phyloP scores from a whole-genome alignment of 768 basidiomycete genomes.

The Mycena capillaripes region DNA sequence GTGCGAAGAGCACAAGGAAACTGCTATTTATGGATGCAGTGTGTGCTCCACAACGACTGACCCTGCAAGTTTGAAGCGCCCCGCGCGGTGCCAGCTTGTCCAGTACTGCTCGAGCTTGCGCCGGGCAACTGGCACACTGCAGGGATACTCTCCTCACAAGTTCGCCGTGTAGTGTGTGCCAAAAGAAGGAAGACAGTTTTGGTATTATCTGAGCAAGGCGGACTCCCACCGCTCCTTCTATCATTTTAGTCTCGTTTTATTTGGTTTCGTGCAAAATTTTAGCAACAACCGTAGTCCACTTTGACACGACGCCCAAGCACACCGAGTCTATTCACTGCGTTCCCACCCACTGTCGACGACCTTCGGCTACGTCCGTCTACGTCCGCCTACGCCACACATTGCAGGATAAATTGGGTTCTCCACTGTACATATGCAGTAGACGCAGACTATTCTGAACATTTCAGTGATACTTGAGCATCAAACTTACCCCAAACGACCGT shows the following conservation, averaged over 20 bases:
- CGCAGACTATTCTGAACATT: no score
- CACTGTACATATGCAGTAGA: no score
- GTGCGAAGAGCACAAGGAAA: background rate
- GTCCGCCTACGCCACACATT: no score
- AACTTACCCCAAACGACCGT: no score
- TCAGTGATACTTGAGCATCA: no score
- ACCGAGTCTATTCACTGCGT: background rate
- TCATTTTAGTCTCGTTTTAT: background rate
- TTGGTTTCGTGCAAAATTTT: background rate
- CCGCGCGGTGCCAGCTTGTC: no score
- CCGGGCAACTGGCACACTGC: no score
- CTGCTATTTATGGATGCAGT: background rate
- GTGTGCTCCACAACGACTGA: background rate
- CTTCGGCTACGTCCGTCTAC: no score
- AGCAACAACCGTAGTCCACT: background rate
- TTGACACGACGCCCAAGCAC: background rate
- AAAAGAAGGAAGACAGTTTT: background rate
- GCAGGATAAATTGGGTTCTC: no score
- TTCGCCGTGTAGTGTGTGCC: background rate
- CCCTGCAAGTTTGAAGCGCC: background rate
- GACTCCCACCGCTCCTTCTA: background rate
- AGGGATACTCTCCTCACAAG: no score
- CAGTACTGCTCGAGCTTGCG: no score
- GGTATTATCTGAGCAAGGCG: background rate
- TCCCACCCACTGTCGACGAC: no score